Conservation (phyloP, 345 rosid genomes). For the Salix suchowensis region DNA sequence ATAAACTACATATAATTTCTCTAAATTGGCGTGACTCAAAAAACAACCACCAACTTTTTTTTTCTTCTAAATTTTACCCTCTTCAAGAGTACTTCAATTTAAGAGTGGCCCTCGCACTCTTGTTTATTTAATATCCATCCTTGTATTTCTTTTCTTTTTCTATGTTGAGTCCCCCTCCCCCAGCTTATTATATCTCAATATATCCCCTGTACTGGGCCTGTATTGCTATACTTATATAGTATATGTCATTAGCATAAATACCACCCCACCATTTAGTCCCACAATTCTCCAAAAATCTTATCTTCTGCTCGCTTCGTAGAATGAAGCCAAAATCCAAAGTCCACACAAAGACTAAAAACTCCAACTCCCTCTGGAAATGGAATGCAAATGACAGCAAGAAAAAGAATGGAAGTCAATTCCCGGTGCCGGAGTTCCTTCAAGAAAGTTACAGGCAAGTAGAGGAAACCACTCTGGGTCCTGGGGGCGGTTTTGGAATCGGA, state of each 20-base stretch:
- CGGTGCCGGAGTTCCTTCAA: constrained; percentile 33
- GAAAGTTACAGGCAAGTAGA: constrained; percentile 26
- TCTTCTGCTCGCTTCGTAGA: background rate
- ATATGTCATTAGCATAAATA: background rate
- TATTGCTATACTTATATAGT: too few relatives aligned
- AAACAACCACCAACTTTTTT: too few relatives aligned
- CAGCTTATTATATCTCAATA: too few relatives aligned
- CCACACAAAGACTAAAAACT: background rate
- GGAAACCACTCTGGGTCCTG: constrained; percentile 42
- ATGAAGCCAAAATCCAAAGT: background rate
- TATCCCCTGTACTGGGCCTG: too few relatives aligned
- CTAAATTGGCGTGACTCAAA: too few relatives aligned
- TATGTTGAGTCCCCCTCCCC: too few relatives aligned
- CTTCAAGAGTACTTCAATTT: too few relatives aligned
- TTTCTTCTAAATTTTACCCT: too few relatives aligned
- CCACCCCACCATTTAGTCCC: background rate
- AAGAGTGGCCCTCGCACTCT: too few relatives aligned
- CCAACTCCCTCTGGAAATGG: constrained; percentile 33
- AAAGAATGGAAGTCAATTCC: constrained; percentile 24
- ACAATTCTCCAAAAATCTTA: background rate
- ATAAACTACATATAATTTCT: too few relatives aligned
- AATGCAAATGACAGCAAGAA: constrained; percentile 11
- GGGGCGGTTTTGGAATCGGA: constrained; percentile 47
- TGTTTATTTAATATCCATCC: too few relatives aligned
- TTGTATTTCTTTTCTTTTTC: too few relatives aligned